Percentiles rank a stretch among this genome's conserved stretches.
phyloP scores from a whole-genome alignment of 768 basidiomycete species.

The Pleurotus cornucopiae region DNA sequence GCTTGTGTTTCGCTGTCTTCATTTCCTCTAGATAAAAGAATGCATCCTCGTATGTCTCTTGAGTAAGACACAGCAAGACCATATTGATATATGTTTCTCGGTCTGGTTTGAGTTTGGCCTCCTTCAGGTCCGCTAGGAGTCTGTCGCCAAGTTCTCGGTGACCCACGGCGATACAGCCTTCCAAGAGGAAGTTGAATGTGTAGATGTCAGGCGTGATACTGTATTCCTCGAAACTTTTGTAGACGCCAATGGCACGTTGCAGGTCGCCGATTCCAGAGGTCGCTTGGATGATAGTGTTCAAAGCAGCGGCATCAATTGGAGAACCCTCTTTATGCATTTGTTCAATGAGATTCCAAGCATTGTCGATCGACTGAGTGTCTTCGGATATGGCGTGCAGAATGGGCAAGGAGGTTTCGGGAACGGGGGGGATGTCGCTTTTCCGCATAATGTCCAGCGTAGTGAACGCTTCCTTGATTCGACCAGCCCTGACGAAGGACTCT shows the following conservation, averaged over 20 bases:
- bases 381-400: slow-evolving; percentile 45
- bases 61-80: slow-evolving; percentile 66
- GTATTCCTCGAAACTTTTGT: slow-evolving; percentile 57
- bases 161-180: slow-evolving; percentile 53
- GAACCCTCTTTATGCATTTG: slow-evolving; percentile 51
- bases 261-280: slow-evolving; percentile 59
- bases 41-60: slow-evolving; percentile 76
- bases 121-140: slow-evolving; percentile 64
- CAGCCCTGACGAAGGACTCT: slow-evolving; percentile 62
- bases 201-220: slow-evolving; percentile 51
- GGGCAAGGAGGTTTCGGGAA: slow-evolving; percentile 45
- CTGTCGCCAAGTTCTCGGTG: slow-evolving; percentile 68
- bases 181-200: slow-evolving; percentile 67
- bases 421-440: slow-evolving; percentile 41
- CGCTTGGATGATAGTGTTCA: slow-evolving; percentile 68
- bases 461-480: slow-evolving; percentile 61
- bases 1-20: slow-evolving; percentile 57
- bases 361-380: slow-evolving; percentile 54
- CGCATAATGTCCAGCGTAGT: slow-evolving; percentile 58
- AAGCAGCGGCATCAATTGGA: slow-evolving; percentile 49
- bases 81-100: slow-evolving; percentile 61
- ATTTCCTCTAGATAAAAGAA: slow-evolving; percentile 89
- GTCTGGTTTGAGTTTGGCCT: slow-evolving; percentile 50
- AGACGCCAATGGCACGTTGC: slow-evolving; percentile 74
- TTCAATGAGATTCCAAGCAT: slow-evolving; percentile 60